Evolutionary conservation across 148 eudicot genomes (phyloP).

Genomic region (Silene conica): DNA sequence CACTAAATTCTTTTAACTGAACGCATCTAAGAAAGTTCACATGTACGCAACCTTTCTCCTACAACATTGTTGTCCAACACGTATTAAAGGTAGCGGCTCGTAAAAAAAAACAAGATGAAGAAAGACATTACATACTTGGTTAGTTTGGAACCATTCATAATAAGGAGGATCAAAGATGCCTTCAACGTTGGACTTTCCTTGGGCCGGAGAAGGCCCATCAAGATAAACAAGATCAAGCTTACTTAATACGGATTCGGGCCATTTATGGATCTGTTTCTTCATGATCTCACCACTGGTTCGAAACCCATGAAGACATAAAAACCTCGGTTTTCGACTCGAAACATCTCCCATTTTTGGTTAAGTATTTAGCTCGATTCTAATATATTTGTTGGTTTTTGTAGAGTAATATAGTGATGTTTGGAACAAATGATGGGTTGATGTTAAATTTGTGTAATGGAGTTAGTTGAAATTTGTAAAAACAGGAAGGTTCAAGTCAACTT

Average conservation of each 20-base stretch:
- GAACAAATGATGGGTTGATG: too few species aligned
- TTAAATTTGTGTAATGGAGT: too few species aligned
- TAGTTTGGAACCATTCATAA: slow-evolving; percentile 87
- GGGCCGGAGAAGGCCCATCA: slow-evolving; percentile 56
- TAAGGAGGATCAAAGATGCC: slow-evolving; percentile 93
- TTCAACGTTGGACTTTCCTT: slow-evolving; percentile 87
- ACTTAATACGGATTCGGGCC: slow-evolving; percentile 58
- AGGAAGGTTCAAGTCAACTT: background rate
- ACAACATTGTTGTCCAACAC: too few species aligned
- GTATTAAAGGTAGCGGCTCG: too few species aligned
- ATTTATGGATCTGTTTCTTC: slow-evolving; percentile 56
- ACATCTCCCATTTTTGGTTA: background rate
- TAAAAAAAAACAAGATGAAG: too few species aligned
- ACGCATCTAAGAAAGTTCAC: too few species aligned
- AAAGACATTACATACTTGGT: slow-evolving; percentile 18
- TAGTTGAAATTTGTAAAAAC: too few species aligned
- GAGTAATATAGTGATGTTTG: too few species aligned
- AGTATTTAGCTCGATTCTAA: too few species aligned
- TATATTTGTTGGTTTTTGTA: too few species aligned
- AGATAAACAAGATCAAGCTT: slow-evolving; percentile 63
- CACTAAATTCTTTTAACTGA: too few species aligned
- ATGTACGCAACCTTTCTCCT: too few species aligned
- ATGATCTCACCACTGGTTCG: slow-evolving; percentile 83
- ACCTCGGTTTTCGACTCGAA: slow-evolving; percentile 38
- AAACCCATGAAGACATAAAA: slow-evolving; percentile 83